Base-by-base conservation (phyloP, 2,329 filamentous ascomycete genomes). In the Penicillium digitatum region DNA sequence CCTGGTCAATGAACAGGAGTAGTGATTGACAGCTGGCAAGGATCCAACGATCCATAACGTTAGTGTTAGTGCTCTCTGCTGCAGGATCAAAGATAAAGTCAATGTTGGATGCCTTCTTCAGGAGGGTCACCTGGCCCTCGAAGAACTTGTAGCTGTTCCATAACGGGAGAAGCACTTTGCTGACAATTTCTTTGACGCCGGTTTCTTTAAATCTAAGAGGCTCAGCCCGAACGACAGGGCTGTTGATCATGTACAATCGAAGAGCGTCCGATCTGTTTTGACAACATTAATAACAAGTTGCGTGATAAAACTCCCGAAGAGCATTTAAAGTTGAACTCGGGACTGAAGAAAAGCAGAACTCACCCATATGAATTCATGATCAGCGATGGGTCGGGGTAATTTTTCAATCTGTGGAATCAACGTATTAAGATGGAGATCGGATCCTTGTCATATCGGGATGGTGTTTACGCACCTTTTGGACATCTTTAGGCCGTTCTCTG, bases 91-190 rank as follows among this genome's bases (percentile, higher is more conserved):
- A 96, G 51, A 84, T 73, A 68, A 87, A 96, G 62, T 94, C 85
- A 24, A 89, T 79, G 45, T 84, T 81, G 56, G 89, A 86, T 20
- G 89, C 83, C 81, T 96, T 96, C 81, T 95, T 95, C 61, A 95
- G 78, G 10, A 96, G 80, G 34, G 85, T 80, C 10, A 91, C 89
- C 73, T 96, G 93, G 38, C 89, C 90, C 59, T 92, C 89, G 62
- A 96, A 96, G 79, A 97, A 96, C 72, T 95, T 93, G 77, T 93
- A 96, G 68, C 89, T 94, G 77, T 96, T 97, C 93, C 93, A 96
- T 26, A 96, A 76, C 1, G 93, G 92, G 37, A 96, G 78, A 4
- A 96, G 79, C 12, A 96, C 93, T 72, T 92, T 95, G 50, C 90
- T 88, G 2, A 96, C 90, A 54, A 96, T 92, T 72, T 96, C 92